These are phyloP conservation scores for Aspergillus intermedius DNA, from an alignment of 2,329 filamentous ascomycete species.

Conservation along the genomic window DNA sequence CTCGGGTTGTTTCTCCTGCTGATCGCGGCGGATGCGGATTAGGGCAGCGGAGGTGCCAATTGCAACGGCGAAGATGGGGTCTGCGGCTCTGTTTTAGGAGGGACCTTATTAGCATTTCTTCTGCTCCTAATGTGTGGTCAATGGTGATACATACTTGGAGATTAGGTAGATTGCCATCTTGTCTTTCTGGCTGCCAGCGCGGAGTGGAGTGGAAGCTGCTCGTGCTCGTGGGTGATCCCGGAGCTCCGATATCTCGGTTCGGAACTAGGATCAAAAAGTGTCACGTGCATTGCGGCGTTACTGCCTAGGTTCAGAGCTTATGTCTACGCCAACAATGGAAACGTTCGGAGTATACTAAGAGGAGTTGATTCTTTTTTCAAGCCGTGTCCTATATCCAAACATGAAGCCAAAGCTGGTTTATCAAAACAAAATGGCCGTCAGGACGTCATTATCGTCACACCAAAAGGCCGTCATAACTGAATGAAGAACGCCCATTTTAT, in stretches of 20 bases:
- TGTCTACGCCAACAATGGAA: background rate
- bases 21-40: constrained; percentile 49
- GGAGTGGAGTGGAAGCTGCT: background rate
- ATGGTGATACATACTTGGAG: constrained; percentile 28
- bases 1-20: constrained; percentile 42
- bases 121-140: background rate
- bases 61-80: constrained; percentile 48
- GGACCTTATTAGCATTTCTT: background rate
- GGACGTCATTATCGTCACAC: constrained; percentile 9
- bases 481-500: constrained; percentile 1
- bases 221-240: background rate
- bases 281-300: background rate
- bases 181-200: background rate
- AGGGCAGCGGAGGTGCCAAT: constrained; percentile 49
- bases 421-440: background rate
- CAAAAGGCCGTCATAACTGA: constrained; percentile 5
- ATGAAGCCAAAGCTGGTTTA: background rate
- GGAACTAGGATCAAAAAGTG: background rate
- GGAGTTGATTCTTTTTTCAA: constrained; percentile 11
- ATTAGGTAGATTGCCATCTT: constrained; percentile 32
- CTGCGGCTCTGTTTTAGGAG: constrained; percentile 35
- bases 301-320: background rate
- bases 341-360: constrained; percentile 10
- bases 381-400: background rate
- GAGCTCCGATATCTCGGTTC: background rate